Evolutionary conservation across 1,284 basidiomycete species (phyloP).

Genomic region (Meripilus lineatus): DNA sequence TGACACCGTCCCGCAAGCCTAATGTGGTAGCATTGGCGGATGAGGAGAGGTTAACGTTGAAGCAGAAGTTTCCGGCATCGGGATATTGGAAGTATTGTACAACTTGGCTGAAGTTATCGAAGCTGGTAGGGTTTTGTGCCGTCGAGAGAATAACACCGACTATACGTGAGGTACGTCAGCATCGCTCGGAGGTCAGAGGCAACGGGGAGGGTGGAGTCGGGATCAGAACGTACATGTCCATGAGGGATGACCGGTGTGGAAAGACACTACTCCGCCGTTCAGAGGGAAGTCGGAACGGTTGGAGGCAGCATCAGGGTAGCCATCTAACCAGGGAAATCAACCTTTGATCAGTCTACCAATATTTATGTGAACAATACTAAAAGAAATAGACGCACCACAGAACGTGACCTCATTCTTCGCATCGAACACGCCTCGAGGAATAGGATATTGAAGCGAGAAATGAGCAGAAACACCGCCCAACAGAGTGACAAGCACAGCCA

Average conservation of each 20-base stretch:
- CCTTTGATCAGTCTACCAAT: too few relatives aligned
- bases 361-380: background rate
- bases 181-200: background rate
- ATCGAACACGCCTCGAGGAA: conserved; percentile 48
- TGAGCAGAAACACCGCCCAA: conserved; percentile 36
- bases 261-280: conserved; percentile 39
- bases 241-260: conserved; percentile 46
- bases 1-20: conserved; percentile 42
- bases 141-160: conserved; percentile 51
- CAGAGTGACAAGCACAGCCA: background rate
- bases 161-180: conserved; percentile 17
- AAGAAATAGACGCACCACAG: conserved; percentile 35
- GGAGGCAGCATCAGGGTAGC: conserved; percentile 32
- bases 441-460: conserved; percentile 60
- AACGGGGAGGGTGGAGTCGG: background rate
- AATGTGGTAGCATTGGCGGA: conserved; percentile 34
- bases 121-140: conserved; percentile 49
- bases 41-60: conserved; percentile 46
- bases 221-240: conserved; percentile 40
- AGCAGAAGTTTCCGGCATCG: conserved; percentile 41
- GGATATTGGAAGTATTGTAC: conserved; percentile 36
- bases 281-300: conserved; percentile 58
- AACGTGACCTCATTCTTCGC: conserved; percentile 49
- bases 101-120: conserved; percentile 35
- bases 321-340: conserved; percentile 36